Conservation (phyloP, 2,329 filamentous ascomycete species). For the Cordyceps fumosorosea region DNA sequence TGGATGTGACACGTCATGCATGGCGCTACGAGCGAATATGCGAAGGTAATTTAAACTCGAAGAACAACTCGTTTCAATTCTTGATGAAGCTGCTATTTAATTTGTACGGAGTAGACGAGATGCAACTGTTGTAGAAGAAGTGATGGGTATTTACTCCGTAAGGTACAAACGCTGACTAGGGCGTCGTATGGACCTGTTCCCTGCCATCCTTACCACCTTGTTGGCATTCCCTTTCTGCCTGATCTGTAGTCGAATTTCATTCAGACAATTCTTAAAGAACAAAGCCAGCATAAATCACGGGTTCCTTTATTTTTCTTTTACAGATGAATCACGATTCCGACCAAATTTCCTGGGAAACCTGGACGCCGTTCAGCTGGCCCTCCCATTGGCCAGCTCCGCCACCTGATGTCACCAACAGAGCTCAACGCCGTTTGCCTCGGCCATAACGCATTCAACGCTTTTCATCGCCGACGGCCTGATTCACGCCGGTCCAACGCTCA, state of each 20-base stretch:
- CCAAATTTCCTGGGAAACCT: no score
- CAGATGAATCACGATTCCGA: not conserved
- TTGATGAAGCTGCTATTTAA: not conserved
- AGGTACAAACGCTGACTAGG: no score
- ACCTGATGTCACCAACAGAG: not conserved
- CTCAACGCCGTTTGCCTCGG: constrained; percentile 5
- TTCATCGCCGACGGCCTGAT: not conserved
- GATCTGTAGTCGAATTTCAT: no score
- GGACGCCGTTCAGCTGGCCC: not conserved
- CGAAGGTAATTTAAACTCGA: not conserved
- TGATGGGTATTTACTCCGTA: no score
- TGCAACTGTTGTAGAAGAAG: not conserved
- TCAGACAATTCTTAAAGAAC: no score
- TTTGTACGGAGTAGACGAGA: no score
- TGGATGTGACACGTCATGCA: not conserved
- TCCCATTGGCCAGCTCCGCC: not conserved
- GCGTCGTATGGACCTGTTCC: no score
- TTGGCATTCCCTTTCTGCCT: no score
- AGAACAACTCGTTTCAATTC: not conserved
- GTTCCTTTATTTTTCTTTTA: not conserved
- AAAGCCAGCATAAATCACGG: no score
- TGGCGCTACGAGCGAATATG: not conserved
- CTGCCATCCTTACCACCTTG: no score
- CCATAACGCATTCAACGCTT: not conserved
- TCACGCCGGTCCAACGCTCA: not conserved